Evolutionary conservation across 1,284 basidiomycete genomes (phyloP).

Genomic region (Mixia osmundae): DNA sequence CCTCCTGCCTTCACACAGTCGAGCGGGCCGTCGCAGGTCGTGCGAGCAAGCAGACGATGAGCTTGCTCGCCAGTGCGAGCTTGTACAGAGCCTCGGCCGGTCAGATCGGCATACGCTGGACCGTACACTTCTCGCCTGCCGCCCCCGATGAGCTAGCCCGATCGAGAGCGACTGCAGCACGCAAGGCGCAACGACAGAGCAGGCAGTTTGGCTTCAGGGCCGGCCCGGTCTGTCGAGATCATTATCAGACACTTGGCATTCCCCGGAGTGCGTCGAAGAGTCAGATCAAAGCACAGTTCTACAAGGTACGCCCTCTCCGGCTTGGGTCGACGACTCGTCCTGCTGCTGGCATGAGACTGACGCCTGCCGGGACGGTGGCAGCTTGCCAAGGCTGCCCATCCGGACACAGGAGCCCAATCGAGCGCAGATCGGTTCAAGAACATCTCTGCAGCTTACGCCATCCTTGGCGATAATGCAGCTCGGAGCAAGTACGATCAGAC

Average conservation of each 20-base stretch:
- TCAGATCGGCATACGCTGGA: no score
- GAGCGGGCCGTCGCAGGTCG: no score
- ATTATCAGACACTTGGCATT: conserved; percentile 5
- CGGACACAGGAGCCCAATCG: conserved; percentile 3
- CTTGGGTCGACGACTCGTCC: background rate
- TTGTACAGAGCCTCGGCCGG: no score
- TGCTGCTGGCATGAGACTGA: background rate
- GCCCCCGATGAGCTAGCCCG: no score
- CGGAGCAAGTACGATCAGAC: conserved; percentile 6
- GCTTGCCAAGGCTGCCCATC: conserved; percentile 7
- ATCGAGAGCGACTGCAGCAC: no score
- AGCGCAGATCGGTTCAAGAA: conserved; percentile 5
- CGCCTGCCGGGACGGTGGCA: background rate
- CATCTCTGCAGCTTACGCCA: conserved; percentile 8
- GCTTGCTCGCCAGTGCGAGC: no score
- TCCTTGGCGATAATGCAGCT: conserved; percentile 5
- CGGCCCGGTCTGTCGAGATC: no score
- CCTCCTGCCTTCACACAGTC: no score
- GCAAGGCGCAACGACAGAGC: no score
- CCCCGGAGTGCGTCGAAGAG: conserved; percentile 4
- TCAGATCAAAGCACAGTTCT: conserved; percentile 9
- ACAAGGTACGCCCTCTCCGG: conserved; percentile 1
- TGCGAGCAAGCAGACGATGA: no score
- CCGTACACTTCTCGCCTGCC: no score
- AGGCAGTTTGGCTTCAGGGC: no score